phyloP scores from a whole-genome alignment of 805 yeast species.

The Kluyveromyces siamensis region DNA sequence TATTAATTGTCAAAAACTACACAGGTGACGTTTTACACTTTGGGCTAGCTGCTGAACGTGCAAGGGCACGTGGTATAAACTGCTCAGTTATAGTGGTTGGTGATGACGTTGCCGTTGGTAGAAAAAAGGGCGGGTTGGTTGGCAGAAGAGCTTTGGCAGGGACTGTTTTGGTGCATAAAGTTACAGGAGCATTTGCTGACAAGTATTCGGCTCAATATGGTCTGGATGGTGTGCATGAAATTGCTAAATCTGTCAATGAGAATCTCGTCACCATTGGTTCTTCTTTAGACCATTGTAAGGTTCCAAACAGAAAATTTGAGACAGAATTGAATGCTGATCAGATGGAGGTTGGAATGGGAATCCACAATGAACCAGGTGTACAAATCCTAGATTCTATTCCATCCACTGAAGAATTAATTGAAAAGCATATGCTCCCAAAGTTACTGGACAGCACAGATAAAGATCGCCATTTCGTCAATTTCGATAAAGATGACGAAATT shows the following conservation, averaged over 20 bases:
- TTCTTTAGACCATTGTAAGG: conserved; percentile 79
- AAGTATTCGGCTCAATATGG: conserved; percentile 32
- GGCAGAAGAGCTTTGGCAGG: conserved; percentile 95
- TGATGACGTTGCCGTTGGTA: conserved; percentile 94
- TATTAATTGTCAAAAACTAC: conserved; percentile 80
- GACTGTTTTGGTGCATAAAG: conserved; percentile 77
- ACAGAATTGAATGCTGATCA: conserved; percentile 46
- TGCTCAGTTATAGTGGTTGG: conserved; percentile 72
- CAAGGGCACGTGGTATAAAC: conserved; percentile 64
- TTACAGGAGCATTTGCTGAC: conserved; percentile 66
- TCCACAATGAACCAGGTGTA: conserved; percentile 91
- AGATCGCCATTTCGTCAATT: conserved; percentile 76
- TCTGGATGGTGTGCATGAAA: conserved; percentile 43
- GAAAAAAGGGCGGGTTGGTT: conserved; percentile 78
- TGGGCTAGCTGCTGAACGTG: conserved; percentile 85
- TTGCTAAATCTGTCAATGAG: conserved; percentile 53
- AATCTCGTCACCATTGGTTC: conserved; percentile 82
- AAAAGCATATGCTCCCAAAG: conserved; percentile 49
- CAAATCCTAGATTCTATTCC: conserved; percentile 51
- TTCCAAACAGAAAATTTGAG: conserved; percentile 70
- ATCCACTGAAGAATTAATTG: conserved; percentile 48
- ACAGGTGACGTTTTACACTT: conserved; percentile 93
- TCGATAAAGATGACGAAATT: conserved; percentile 54
- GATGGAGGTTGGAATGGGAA: conserved; percentile 91
- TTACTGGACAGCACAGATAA: conserved; percentile 53